phyloP scores from a whole-genome alignment of 805 yeast species.

The Candida awuae region DNA sequence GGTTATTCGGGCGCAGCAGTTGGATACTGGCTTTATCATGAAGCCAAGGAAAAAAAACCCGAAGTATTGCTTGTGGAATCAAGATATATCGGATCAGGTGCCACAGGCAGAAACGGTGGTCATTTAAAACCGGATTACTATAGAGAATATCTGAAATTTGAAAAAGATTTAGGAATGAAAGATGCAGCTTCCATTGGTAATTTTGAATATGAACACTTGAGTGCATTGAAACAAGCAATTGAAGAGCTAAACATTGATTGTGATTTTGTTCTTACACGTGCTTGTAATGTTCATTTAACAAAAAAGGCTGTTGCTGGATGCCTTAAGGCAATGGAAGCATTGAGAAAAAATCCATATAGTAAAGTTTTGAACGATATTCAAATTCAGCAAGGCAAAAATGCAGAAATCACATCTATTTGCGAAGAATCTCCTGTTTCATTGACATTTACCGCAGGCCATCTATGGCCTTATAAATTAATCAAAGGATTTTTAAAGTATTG shows the following conservation, averaged over 20 bases:
- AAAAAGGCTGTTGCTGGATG: slow-evolving; percentile 13
- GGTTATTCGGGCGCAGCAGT: slow-evolving; percentile 38
- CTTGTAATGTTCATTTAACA: slow-evolving; percentile 24
- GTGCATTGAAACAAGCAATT: slow-evolving; percentile 27
- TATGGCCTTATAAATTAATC: slow-evolving; percentile 39
- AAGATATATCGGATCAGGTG: slow-evolving; percentile 32
- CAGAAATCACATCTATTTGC: slow-evolving; percentile 25
- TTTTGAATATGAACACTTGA: slow-evolving; percentile 32
- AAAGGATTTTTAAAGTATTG: slow-evolving; percentile 26
- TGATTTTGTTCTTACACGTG: slow-evolving; percentile 26
- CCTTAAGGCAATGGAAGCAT: slow-evolving; percentile 19
- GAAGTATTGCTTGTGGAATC: slow-evolving; percentile 32
- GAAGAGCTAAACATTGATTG: slow-evolving; percentile 28
- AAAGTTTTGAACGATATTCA: slow-evolving; percentile 26
- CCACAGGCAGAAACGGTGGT: slow-evolving; percentile 45
- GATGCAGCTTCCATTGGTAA: slow-evolving; percentile 31
- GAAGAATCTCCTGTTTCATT: slow-evolving; percentile 27
- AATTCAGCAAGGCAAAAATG: slow-evolving; percentile 27
- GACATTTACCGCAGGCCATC: slow-evolving; percentile 34
- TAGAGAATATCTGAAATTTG: slow-evolving; percentile 13
- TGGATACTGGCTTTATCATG: slow-evolving; percentile 27
- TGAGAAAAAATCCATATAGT: slow-evolving; percentile 10
- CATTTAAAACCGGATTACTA: slow-evolving; percentile 34
- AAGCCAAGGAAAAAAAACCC: slow-evolving; percentile 10
- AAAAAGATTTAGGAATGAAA: slow-evolving; percentile 18